A percentile compares a stretch with the other conserved stretches of the same genome.
phyloP scores from a whole-genome alignment of 129 eudicot genomes.

The Lactuca sativa region DNA sequence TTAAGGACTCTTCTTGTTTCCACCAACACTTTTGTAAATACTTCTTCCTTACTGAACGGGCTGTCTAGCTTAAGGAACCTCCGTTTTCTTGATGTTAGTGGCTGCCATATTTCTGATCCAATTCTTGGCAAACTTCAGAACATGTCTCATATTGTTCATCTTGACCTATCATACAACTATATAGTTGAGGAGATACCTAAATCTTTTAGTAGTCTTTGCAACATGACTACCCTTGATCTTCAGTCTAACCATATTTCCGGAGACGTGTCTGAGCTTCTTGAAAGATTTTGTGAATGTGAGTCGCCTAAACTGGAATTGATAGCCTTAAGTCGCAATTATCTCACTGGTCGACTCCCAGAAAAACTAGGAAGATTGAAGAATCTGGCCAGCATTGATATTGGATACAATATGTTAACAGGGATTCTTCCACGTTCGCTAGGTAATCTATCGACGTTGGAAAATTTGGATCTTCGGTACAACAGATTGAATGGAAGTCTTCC shows the following conservation, averaged over 20 bases:
- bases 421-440: constrained; percentile 18
- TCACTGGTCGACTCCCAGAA: not conserved
- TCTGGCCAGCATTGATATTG: constrained; percentile 6
- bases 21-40: not conserved
- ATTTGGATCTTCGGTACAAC: not conserved
- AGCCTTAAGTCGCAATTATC: not conserved
- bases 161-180: constrained; percentile 4
- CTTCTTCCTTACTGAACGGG: not conserved
- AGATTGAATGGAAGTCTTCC: constrained; percentile 17
- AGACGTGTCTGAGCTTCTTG: constrained; percentile 9
- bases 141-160: not conserved
- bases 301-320: constrained; percentile 1
- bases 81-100: constrained; percentile 12
- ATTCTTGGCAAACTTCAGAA: constrained; percentile 18
- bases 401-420: not conserved
- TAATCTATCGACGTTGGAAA: not conserved
- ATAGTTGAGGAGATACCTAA: constrained; percentile 26
- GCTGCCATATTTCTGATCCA: constrained; percentile 14
- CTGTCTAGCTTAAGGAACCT: constrained; percentile 17
- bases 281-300: not conserved
- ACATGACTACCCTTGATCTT: constrained; percentile 10
- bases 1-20: constrained; percentile 11
- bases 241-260: constrained; percentile 1
- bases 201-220: constrained; percentile 17
- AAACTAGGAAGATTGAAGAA: not conserved